Percentiles rank a stretch among this genome's conserved stretches.
These are phyloP conservation scores for Mimosa bimucronata DNA, from an alignment of 306 rosid species.

Conservation along the genomic window DNA sequence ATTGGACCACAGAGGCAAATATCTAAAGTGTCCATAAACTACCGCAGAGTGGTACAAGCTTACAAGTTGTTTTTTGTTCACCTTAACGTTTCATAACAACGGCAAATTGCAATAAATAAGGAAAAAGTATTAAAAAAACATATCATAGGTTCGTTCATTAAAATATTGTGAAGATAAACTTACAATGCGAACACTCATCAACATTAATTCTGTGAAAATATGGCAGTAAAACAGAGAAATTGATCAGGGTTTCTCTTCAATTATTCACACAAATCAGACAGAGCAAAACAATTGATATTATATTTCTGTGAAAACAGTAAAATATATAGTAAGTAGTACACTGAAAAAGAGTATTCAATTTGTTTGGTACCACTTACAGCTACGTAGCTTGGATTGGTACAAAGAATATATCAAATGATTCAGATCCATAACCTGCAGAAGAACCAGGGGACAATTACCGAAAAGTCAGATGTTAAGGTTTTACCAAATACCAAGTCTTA, in stretches of 20 bases:
- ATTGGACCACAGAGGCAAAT: too few species aligned
- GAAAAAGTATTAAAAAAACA: too few species aligned
- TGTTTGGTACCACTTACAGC: conserved; percentile 37
- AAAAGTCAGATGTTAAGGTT: neutral
- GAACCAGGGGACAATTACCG: neutral
- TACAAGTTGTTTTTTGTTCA: too few species aligned
- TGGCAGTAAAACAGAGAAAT: too few species aligned
- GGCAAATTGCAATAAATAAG: too few species aligned
- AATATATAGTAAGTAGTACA: neutral
- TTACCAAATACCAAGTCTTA: neutral
- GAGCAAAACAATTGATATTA: neutral
- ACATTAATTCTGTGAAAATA: too few species aligned
- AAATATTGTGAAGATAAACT: too few species aligned
- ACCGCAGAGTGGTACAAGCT: too few species aligned
- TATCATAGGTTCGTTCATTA: too few species aligned
- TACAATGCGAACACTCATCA: too few species aligned
- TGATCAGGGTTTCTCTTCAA: neutral
- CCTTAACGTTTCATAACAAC: too few species aligned
- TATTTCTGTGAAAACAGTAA: neutral
- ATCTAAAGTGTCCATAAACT: too few species aligned
- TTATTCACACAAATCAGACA: neutral
- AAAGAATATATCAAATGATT: conserved; percentile 3
- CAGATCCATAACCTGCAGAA: conserved; percentile 35
- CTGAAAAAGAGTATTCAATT: neutral
- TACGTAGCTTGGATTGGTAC: neutral